Conservation (phyloP, 768 basidiomycete species). For the Rubroboletus pulcherrimus region DNA sequence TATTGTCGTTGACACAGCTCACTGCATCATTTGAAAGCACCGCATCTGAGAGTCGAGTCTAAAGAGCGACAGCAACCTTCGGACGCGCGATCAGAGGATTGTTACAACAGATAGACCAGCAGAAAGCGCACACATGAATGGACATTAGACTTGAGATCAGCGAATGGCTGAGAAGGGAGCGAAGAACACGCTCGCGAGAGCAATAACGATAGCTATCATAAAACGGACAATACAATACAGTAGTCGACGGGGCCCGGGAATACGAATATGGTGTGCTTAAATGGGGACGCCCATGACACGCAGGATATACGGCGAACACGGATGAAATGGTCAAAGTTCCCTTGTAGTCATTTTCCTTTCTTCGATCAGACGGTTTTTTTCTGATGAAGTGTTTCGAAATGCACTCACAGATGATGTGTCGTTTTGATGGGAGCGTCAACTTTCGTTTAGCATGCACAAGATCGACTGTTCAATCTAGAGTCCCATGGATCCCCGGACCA, state of each 20-base stretch:
- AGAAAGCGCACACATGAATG: background rate
- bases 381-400: too few relatives aligned
- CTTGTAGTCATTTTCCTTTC: background rate
- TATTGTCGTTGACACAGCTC: too few relatives aligned
- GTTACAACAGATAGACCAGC: background rate
- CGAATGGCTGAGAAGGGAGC: too few relatives aligned
- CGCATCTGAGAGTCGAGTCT: background rate
- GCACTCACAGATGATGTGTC: background rate
- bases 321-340: too few relatives aligned
- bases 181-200: background rate
- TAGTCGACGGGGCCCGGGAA: background rate
- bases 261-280: background rate
- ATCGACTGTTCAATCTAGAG: background rate
- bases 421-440: background rate
- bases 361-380: background rate
- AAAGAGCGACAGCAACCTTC: background rate
- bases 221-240: background rate
- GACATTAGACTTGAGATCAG: background rate
- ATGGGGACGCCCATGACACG: background rate
- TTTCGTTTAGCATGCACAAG: background rate
- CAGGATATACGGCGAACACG: too few relatives aligned
- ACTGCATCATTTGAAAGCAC: background rate
- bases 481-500: slow-evolving; percentile 9
- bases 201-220: background rate
- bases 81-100: background rate